Base-by-base conservation (phyloP, 371 early-diverging fungal species). In the Rhizopus arrhizus region DNA sequence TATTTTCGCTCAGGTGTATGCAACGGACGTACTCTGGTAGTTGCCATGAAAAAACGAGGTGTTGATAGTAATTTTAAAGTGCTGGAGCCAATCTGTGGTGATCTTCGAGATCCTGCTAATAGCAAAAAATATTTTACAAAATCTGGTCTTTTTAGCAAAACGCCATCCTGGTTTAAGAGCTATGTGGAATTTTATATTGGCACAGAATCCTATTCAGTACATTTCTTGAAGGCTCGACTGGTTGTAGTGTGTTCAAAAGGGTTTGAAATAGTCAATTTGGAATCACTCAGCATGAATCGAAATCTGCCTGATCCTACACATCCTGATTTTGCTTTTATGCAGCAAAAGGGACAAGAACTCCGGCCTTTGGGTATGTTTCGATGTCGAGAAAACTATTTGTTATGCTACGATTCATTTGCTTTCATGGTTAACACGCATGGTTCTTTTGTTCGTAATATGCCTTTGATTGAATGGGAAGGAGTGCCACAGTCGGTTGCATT, bases 321-420 rank as follows among this genome's bases (percentile, higher is more conserved):
- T 41, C 69, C 73, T 2, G 75, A 75, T 41, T 80, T 75, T 61
- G 64, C 47, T 4, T 80, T 80, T 66, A 63, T 80, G 8, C 58
- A 58, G 4, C 68, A 72, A 46, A 68, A 68, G 15, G 62, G 61
- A 7, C 72, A 73, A 2, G 55, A 68, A 11, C 36, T 87, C 3
- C 64, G 78, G 50, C 96, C 97, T 1, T 79, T 95, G 31, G 88
- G 91, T 2, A 86, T 97, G 65, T 96, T 90, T 75, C 81, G 91
- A 10, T 82, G 92, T 36, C 78, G 85, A 32, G 88, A 90, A 10
- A 83, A 91, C 67, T 93, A 91, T 68, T 63, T 97, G 46, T 83
- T 96, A 15, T 96, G 96, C 70, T 97, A 95, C 73, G 88, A 93
- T 76, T 91, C 89, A 57, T 94, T 94, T 80, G 93, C 88, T 0